These are phyloP conservation scores for Ricinus communis DNA, from an alignment of 345 rosid species.

Conservation along the genomic window DNA sequence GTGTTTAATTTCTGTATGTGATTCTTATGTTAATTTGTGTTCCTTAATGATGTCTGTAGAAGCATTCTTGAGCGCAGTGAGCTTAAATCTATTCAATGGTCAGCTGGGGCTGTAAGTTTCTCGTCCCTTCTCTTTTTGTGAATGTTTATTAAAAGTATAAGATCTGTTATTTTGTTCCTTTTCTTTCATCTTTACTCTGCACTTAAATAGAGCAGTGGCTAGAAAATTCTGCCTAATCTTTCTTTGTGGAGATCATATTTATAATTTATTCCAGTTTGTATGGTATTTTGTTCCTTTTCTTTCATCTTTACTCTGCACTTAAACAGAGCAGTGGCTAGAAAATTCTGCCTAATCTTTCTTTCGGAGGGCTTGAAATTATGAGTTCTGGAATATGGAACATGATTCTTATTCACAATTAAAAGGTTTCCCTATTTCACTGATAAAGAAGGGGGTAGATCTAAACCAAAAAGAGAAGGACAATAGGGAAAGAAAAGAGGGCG, in stretches of 20 bases:
- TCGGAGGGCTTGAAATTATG: not conserved
- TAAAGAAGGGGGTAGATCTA: not conserved
- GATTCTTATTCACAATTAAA: not conserved
- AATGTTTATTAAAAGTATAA: not conserved
- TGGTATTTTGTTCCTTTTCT: not conserved
- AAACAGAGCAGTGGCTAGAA: not conserved
- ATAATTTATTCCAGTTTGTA: not conserved
- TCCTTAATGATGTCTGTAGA: slow-evolving; percentile 54
- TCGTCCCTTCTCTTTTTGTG: slow-evolving; percentile 6
- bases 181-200: not conserved
- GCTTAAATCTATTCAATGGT: slow-evolving; percentile 77
- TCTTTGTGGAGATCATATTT: not conserved
- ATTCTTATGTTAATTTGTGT: not conserved
- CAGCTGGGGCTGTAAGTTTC: slow-evolving; percentile 71
- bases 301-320: not conserved
- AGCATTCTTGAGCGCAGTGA: slow-evolving; percentile 72
- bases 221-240: not conserved
- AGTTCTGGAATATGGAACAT: not conserved
- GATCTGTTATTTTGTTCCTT: not conserved
- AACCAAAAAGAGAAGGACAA: not conserved
- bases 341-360: not conserved
- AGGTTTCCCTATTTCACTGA: not conserved
- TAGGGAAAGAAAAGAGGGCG: not conserved
- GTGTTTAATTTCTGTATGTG: not conserved
- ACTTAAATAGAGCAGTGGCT: not conserved